Evolutionary conservation across 2,329 filamentous ascomycete genomes (phyloP).

Genomic region (Lasiodiplodia citricola): DNA sequence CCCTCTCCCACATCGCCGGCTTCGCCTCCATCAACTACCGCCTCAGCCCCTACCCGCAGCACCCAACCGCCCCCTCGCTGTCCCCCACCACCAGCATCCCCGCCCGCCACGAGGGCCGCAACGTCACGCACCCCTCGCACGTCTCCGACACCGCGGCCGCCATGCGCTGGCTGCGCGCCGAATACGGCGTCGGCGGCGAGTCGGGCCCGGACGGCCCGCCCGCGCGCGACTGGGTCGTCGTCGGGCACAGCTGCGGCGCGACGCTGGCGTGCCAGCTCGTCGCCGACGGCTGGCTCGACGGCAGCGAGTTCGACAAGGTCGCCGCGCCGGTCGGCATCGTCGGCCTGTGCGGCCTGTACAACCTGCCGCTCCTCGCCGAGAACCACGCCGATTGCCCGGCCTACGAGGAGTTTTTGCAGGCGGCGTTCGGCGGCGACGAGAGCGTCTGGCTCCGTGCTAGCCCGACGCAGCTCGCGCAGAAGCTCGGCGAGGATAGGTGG

Average conservation of each 20-base stretch:
- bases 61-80: constrained; percentile 52
- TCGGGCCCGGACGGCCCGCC: not conserved
- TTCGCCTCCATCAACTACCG: constrained; percentile 71
- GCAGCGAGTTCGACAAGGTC: constrained; percentile 8
- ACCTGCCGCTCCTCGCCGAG: constrained; percentile 60
- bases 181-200: constrained; percentile 50
- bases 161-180: constrained; percentile 56
- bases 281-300: constrained; percentile 46
- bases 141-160: constrained; percentile 61
- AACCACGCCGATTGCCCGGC: constrained; percentile 54
- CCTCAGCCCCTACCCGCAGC: constrained; percentile 58
- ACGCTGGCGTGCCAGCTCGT: constrained; percentile 64
- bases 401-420: constrained; percentile 64
- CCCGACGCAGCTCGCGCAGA: constrained; percentile 53
- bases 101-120: constrained; percentile 54
- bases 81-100: constrained; percentile 48
- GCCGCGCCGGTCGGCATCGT: constrained; percentile 59
- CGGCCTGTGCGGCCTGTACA: constrained; percentile 70
- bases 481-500: constrained; percentile 41
- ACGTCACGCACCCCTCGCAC: constrained; percentile 65
- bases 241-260: constrained; percentile 68
- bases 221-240: constrained; percentile 48
- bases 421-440: constrained; percentile 64
- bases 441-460: constrained; percentile 61
- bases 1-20: constrained; percentile 56